Conservation (phyloP, 176 grass and related monocot species). For the Raddia distichophylla region DNA sequence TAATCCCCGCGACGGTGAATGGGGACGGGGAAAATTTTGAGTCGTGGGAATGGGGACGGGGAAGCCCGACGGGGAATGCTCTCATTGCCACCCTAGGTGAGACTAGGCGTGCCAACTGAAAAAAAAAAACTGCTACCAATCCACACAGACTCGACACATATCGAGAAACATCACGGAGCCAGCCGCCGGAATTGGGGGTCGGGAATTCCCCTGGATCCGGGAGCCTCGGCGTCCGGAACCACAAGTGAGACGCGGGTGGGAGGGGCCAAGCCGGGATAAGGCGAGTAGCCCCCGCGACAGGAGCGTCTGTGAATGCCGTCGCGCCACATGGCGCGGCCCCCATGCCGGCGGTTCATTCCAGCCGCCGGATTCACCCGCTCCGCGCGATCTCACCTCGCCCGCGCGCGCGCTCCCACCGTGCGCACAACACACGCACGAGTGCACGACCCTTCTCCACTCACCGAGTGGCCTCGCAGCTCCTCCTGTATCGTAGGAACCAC, state of each 20-base stretch:
- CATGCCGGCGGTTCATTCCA: neutral
- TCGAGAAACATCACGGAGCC: neutral
- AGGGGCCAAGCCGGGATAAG: slow-evolving; percentile 47
- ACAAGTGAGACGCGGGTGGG: slow-evolving; percentile 19
- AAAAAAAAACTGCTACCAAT: too few relatives aligned
- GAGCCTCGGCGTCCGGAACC: slow-evolving; percentile 28
- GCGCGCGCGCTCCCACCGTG: slow-evolving; percentile 6
- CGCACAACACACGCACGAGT: neutral
- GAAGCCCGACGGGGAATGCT: too few relatives aligned
- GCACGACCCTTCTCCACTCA: neutral
- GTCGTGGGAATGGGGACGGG: too few relatives aligned
- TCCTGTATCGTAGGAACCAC: slow-evolving; percentile 16
- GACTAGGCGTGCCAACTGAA: too few relatives aligned
- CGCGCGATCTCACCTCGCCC: slow-evolving; percentile 12
- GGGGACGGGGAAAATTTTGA: too few relatives aligned
- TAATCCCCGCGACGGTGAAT: too few relatives aligned
- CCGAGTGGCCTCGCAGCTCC: neutral
- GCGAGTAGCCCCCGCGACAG: slow-evolving; percentile 13
- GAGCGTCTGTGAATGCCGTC: slow-evolving; percentile 40
- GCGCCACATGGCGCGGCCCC: slow-evolving; percentile 2
- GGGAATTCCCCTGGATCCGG: slow-evolving; percentile 14
- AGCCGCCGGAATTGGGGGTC: slow-evolving; percentile 3
- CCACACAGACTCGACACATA: neutral
- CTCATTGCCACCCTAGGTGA: too few relatives aligned
- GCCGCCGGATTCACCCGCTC: slow-evolving; percentile 33